Conservation (phyloP, 73 alveolate species). For the Paramecium caudatum region DNA sequence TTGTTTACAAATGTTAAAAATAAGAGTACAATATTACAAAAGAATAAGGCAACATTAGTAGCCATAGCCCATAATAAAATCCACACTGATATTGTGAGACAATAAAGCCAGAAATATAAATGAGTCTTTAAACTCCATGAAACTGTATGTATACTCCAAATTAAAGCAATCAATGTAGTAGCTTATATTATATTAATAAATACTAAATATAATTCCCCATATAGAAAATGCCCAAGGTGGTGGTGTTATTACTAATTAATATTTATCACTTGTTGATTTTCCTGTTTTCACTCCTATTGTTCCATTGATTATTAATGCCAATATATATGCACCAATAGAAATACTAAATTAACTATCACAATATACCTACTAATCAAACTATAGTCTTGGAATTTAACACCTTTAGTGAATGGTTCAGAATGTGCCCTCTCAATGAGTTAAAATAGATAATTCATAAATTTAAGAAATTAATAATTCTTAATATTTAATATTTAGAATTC, state of each 20-base stretch:
- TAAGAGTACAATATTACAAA: neutral
- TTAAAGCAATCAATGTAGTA: slow-evolving; percentile 47
- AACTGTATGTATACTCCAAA: neutral
- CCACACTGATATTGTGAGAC: neutral
- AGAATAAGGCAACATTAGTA: neutral
- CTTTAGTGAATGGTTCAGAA: no score
- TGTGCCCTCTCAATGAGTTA: no score
- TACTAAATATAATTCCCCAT: slow-evolving; percentile 63
- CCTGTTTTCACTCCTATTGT: neutral
- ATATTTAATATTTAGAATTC: no score
- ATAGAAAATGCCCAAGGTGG: slow-evolving; percentile 67
- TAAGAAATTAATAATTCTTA: no score
- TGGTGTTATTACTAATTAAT: neutral
- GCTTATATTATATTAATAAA: neutral
- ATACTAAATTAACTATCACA: no score
- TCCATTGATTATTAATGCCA: neutral
- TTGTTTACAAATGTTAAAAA: neutral
- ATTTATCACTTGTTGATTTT: neutral
- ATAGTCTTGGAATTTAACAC: no score
- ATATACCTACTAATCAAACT: no score
- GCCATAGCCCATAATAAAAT: neutral
- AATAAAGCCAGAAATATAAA: neutral
- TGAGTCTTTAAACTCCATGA: slow-evolving; percentile 39
- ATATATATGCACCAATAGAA: no score
- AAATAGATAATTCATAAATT: no score